Base-by-base conservation (phyloP, 2,329 filamentous ascomycete species). In the Corynespora cassiicola region DNA sequence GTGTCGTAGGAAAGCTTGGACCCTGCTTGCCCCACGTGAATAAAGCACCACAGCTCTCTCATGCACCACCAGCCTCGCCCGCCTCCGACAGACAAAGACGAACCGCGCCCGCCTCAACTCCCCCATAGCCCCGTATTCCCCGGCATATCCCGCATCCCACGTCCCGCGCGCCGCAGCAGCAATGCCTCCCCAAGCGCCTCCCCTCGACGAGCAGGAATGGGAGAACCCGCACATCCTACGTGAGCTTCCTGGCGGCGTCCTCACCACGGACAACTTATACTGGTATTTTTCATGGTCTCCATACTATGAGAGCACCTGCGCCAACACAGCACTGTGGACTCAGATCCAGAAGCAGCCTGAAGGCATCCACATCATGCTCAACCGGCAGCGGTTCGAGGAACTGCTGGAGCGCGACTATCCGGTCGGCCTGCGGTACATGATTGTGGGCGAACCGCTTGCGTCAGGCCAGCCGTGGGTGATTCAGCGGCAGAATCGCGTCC, bases 201-300 rank as follows among this genome's bases (percentile, higher is more conserved):
- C 61, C 17, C 58, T 58, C 45, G 64, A 67, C 34, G 65, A 68
- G 39, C 52, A 55, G 27, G 52, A 62, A 24, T 67, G 53, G 32
- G 51, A 54, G 32, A 39, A 52, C 35, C 58, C 62, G n/a, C 33
- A 36, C 18, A 32, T 51, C 20, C 46, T 58, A 39, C 46, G 34
- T 24, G 55, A 51, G 11, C 45, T 61, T 27, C 47, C 51, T 1
- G 46, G 45, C n/a, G 49, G 47, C 19, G 42, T 49, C 16, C 52
- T 66, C 39, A 54, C 61, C 37, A 41, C 38, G 9, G 52, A 58
- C 36, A 56, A 56, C 29, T 74, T 85, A 27, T 75, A 84, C 37
- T 80, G 78, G 56, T 85, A 85, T 64, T 83, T 86, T 58, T 73
- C 74, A 39, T 73, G 78, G 50, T 82, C 80, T 2, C 80, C 79